Evolutionary conservation across 176 grass and related monocot genomes (phyloP).

Genomic region (Pontederia crassipes): DNA sequence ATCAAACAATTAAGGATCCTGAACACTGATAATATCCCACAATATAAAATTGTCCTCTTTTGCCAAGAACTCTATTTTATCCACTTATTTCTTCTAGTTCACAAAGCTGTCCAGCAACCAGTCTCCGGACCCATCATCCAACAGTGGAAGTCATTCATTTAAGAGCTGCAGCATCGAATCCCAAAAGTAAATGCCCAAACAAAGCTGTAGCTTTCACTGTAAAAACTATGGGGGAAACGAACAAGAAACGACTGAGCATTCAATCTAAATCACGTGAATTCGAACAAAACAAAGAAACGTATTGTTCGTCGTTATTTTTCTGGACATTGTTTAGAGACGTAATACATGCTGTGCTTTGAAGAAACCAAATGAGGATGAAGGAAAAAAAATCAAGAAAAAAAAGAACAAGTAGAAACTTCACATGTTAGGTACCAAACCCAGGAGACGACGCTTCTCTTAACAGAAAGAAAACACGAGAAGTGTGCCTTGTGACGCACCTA

Average conservation of each 20-base stretch:
- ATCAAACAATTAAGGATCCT: neutral
- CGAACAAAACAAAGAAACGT: neutral
- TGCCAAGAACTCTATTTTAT: neutral
- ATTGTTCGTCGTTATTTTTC: too few relatives aligned
- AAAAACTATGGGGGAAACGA: too few relatives aligned
- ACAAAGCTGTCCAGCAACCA: neutral
- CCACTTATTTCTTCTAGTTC: too few relatives aligned
- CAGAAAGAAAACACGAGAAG: too few relatives aligned
- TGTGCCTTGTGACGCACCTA: too few relatives aligned
- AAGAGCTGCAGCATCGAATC: conserved; percentile 2
- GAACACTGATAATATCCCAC: neutral
- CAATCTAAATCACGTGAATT: neutral
- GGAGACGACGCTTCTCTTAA: too few relatives aligned
- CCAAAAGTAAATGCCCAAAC: neutral
- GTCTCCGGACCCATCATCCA: neutral
- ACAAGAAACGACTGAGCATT: neutral
- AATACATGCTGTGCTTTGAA: too few relatives aligned
- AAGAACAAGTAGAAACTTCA: too few relatives aligned
- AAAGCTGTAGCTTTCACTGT: neutral
- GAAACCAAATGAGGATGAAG: too few relatives aligned
- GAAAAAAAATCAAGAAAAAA: too few relatives aligned
- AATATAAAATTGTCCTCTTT: neutral
- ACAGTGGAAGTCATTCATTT: neutral
- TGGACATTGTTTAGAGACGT: too few relatives aligned
- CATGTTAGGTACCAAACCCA: too few relatives aligned